These are phyloP conservation scores for Termitomyces sp. DNA, from an alignment of 768 basidiomycete species.

Conservation along the genomic window DNA sequence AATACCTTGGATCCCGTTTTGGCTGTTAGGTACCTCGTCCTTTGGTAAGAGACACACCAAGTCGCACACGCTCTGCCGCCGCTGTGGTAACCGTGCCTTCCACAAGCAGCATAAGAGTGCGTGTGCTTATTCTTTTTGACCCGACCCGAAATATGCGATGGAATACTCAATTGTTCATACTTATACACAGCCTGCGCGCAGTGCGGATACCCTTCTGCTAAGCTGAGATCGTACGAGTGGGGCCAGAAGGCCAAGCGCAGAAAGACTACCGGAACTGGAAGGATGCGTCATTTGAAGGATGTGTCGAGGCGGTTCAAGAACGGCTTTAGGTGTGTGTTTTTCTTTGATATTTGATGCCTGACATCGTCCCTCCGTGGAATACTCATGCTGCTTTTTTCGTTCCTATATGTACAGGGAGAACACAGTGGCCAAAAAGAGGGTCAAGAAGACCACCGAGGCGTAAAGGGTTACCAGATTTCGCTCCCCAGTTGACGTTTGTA, in stretches of 20 bases:
- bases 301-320: constrained; percentile 98
- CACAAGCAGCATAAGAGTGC: constrained; percentile 98
- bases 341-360: no score
- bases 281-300: constrained; percentile 90
- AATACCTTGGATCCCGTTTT: constrained; percentile 4
- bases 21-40: constrained; percentile 80
- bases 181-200: constrained; percentile 72
- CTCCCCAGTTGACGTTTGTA: background rate
- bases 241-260: constrained; percentile 98
- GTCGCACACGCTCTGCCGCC: constrained; percentile 94
- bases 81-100: constrained; percentile 93
- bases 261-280: constrained; percentile 98
- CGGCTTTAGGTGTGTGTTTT: constrained; percentile 74
- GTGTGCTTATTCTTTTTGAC: constrained; percentile 22
- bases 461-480: constrained; percentile 7
- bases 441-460: constrained; percentile 15
- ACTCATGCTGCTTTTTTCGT: background rate
- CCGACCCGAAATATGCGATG: no score
- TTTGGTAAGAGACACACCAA: constrained; percentile 98
- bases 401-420: constrained; percentile 13
- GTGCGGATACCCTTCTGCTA: constrained; percentile 96
- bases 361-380: background rate
- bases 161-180: background rate
- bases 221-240: constrained; percentile 96
- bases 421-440: constrained; percentile 17